Base-by-base conservation (phyloP, 1,284 basidiomycete genomes). In the Agaricales sp. region DNA sequence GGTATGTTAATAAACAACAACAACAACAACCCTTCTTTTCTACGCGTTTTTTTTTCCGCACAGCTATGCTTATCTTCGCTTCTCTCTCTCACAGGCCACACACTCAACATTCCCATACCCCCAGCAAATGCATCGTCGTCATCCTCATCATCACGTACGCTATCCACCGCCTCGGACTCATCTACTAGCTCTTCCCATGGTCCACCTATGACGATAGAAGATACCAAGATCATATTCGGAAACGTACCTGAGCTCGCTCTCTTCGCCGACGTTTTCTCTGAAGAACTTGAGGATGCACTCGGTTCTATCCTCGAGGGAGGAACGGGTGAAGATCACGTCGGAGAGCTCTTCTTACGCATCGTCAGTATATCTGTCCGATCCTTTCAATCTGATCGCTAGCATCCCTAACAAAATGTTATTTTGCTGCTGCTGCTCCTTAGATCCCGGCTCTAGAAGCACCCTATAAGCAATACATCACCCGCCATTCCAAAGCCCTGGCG, bases 391-490 rank as follows among this genome's bases (percentile, higher is more conserved):
- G 14, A 30, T 14, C 14, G 26, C 6, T 14, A 14, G 26, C 26
- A 6, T 30, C 26, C 14, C 6, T 30, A 14, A 6, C 46, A 43
- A 30, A 26, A 43, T 38, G 47, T 48, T 47, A 18, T 53, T 47
- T 43, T 52, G 44, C 44, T 38, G 48, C 51, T 26, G 51, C 23
- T 23, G n/a, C n/a, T 26, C 23, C 25, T 1, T 58, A 92, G 85
- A 80, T 91, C 44, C 81, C 89, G 4, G 72, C 76, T 26, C 71
- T 96, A 53, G 85, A 90, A 59, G 76, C 77, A 3, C 77, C 86
- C 14, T 96, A 93, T 65, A 85, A 80, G 59, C 71, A 77, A 20
- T 96, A 96, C 67, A 96, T 95, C 64, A 87, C 89, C 2, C 79
- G 83, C 38, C 92, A 96, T 61, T 76, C 87, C 1, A 74, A 74